A percentile compares a stretch with the other conserved stretches of the same genome.
These are phyloP conservation scores for Pseudopyricularia javanii DNA, from an alignment of 2,329 filamentous ascomycete genomes.

Conservation along the genomic window DNA sequence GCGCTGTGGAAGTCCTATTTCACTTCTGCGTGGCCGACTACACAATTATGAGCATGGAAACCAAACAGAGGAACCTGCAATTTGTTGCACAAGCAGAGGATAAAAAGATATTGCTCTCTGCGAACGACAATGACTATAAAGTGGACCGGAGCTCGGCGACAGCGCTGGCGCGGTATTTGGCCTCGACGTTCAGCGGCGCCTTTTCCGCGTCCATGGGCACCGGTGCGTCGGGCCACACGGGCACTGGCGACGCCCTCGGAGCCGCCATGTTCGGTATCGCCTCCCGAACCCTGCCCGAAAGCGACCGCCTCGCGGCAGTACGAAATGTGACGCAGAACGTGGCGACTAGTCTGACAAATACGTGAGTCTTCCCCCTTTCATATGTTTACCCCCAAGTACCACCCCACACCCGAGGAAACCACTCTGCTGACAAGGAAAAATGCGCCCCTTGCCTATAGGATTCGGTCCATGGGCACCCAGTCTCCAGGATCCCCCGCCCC, in stretches of 20 bases:
- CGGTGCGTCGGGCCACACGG: conserved; percentile 5
- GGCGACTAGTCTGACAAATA: conserved; percentile 7
- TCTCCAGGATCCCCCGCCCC: conserved; percentile 3
- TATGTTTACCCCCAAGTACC: not conserved
- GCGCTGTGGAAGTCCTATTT: conserved; percentile 15
- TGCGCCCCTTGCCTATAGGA: not conserved
- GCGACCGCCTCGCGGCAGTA: conserved; percentile 3
- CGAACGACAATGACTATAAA: conserved; percentile 5
- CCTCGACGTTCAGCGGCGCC: conserved; percentile 8
- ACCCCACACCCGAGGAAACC: not conserved
- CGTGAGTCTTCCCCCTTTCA: conserved; percentile 6
- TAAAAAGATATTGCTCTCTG: not conserved
- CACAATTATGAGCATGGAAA: conserved; percentile 6
- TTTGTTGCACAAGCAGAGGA: not conserved
- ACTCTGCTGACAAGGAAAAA: not conserved
- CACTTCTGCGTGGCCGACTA: conserved; percentile 17
- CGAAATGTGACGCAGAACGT: conserved; percentile 12
- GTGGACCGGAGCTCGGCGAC: conserved; percentile 7
- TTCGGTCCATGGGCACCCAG: conserved; percentile 6
- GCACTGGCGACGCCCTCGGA: conserved; percentile 9
- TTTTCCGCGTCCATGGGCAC: conserved; percentile 9
- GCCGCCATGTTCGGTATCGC: conserved; percentile 6
- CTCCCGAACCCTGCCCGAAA: not conserved
- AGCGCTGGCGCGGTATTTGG: conserved; percentile 8
- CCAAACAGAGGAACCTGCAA: not conserved